These are phyloP conservation scores for Paraphaeosphaeria sporulosa DNA, from an alignment of 2,329 filamentous ascomycete species.

Conservation along the genomic window DNA sequence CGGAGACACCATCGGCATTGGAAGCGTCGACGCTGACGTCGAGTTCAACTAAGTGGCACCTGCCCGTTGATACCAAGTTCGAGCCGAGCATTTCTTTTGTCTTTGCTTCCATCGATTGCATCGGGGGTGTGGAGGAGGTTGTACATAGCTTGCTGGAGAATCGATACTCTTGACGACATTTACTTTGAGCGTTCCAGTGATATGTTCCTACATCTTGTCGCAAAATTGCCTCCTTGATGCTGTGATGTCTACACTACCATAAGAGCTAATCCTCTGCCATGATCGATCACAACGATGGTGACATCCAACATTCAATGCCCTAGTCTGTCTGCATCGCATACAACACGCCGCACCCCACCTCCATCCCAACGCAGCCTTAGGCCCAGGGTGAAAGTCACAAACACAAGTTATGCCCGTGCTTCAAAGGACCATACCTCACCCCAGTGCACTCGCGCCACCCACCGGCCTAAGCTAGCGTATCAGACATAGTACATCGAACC, in stretches of 20 bases:
- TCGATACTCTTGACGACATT: constrained; percentile 9
- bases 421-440: not conserved
- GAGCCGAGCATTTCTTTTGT: constrained; percentile 2
- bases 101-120: not conserved
- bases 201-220: too few species aligned
- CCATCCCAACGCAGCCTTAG: too few species aligned
- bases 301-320: not conserved
- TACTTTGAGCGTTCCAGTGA: not conserved
- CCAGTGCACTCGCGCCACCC: too few species aligned
- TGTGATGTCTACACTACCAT: too few species aligned
- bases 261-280: too few species aligned
- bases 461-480: too few species aligned
- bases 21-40: constrained; percentile 28
- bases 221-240: too few species aligned
- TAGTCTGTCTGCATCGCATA: not conserved
- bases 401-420: not conserved
- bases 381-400: not conserved
- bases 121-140: not conserved
- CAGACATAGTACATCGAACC: too few species aligned
- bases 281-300: too few species aligned
- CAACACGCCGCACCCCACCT: not conserved
- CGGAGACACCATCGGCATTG: constrained; percentile 36
- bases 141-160: constrained; percentile 16
- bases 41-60: constrained; percentile 18
- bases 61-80: not conserved